phyloP scores from a whole-genome alignment of 768 basidiomycete species.

The Agrocybe praecox region DNA sequence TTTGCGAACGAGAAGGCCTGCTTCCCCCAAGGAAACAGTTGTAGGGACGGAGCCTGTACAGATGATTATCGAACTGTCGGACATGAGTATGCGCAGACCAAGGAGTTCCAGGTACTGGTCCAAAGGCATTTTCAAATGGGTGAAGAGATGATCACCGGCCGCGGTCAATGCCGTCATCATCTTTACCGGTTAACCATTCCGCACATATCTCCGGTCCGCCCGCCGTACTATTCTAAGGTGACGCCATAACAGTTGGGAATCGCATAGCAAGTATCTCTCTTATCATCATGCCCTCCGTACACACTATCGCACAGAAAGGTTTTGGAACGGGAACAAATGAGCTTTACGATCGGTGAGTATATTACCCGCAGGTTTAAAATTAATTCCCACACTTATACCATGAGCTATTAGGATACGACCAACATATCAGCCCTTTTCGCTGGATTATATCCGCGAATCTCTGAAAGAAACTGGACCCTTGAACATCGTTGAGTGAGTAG shows the following conservation, averaged over 20 bases:
- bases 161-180: background rate
- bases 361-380: background rate
- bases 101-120: background rate
- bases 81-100: background rate
- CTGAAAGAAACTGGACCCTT: conserved; percentile 41
- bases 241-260: background rate
- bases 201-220: background rate
- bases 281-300: conserved; percentile 35
- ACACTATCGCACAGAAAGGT: conserved; percentile 68
- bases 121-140: background rate
- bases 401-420: conserved; percentile 65
- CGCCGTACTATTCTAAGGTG: background rate
- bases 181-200: background rate
- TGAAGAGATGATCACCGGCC: background rate
- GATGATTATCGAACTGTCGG: conserved; percentile 11
- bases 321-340: conserved; percentile 88
- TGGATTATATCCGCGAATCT: conserved; percentile 60
- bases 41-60: background rate
- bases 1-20: conserved; percentile 13
- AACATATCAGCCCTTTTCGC: conserved; percentile 69
- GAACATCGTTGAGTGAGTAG: conserved; percentile 71
- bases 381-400: background rate
- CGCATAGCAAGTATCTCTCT: background rate
- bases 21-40: conserved; percentile 14
- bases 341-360: conserved; percentile 68